Percentiles rank a stretch among this genome's conserved stretches.
phyloP scores from a whole-genome alignment of 164 flowering plant species.

The Chimonanthus praecox region DNA sequence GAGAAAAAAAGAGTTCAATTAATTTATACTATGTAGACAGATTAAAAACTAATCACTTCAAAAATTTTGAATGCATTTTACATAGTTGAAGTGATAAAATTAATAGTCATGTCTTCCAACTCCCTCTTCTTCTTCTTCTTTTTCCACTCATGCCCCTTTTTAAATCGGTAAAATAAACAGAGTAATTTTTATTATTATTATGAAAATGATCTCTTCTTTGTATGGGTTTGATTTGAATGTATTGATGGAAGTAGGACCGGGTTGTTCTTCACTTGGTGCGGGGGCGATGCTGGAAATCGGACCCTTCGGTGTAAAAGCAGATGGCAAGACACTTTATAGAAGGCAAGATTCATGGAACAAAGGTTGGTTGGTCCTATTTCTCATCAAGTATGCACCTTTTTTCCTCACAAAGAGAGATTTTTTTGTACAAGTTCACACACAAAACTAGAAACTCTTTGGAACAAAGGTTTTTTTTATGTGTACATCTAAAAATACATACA shows the following conservation, averaged over 20 bases:
- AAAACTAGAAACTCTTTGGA: no score
- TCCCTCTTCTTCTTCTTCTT: background rate
- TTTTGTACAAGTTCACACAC: no score
- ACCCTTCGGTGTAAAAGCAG: conserved; percentile 6
- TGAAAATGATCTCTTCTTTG: background rate
- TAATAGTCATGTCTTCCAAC: background rate
- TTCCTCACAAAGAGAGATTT: background rate
- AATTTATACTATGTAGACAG: background rate
- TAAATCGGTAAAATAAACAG: no score
- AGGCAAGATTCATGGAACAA: conserved; percentile 7
- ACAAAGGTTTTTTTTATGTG: no score
- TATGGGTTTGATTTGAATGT: background rate
- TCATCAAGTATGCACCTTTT: background rate
- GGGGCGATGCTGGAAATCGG: conserved; percentile 8
- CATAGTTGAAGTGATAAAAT: no score
- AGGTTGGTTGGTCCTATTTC: background rate
- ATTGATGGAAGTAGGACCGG: background rate
- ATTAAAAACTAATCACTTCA: background rate
- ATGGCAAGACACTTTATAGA: conserved; percentile 3
- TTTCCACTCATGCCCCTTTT: no score
- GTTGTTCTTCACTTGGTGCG: conserved; percentile 6
- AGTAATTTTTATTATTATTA: no score
- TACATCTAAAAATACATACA: no score
- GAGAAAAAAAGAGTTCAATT: background rate
- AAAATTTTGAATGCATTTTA: no score